These are phyloP conservation scores for Tuctoria greenei DNA, from an alignment of 176 grass and related monocot genomes.

Conservation along the genomic window DNA sequence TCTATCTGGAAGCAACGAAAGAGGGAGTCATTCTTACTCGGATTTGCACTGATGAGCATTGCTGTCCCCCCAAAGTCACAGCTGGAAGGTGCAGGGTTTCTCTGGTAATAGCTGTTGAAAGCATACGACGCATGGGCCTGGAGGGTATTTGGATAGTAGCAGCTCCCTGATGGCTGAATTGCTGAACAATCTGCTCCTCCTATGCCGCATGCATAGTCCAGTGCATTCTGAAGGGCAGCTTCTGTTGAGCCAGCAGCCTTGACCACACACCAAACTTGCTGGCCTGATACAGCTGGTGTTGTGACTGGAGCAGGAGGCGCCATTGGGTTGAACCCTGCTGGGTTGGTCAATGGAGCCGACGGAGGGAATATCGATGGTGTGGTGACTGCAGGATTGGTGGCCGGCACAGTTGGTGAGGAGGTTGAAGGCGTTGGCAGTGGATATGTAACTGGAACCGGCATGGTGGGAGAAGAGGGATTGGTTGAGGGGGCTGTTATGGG, in stretches of 20 bases:
- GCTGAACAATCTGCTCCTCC: constrained; percentile 59
- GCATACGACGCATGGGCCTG: constrained; percentile 79
- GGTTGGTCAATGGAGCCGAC: constrained; percentile 49
- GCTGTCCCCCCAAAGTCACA: constrained; percentile 71
- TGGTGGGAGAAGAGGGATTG: constrained; percentile 29
- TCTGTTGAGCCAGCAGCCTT: constrained; percentile 49
- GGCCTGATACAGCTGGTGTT: constrained; percentile 38
- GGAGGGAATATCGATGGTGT: constrained; percentile 44
- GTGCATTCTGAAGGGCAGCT: constrained; percentile 50
- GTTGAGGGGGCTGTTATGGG: constrained; percentile 51
- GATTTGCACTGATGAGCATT: constrained; percentile 65
- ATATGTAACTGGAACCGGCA: constrained; percentile 22
- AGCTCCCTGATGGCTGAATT: constrained; percentile 65
- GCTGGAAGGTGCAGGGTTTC: constrained; percentile 59
- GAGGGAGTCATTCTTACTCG: constrained; percentile 49
- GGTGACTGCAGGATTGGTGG: constrained; percentile 48
- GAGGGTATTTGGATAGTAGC: constrained; percentile 78
- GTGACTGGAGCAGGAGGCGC: constrained; percentile 34
- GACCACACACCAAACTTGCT: constrained; percentile 68
- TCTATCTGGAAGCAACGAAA: neutral
- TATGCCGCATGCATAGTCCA: constrained; percentile 85
- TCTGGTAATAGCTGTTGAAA: constrained; percentile 88
- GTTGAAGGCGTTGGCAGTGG: constrained; percentile 54
- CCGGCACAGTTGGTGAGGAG: constrained; percentile 35
- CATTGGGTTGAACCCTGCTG: constrained; percentile 29